Percentiles rank a stretch among this genome's conserved stretches.
Conservation (phyloP, 2,329 filamentous ascomycete genomes). For the Pseudopithomyces maydicus region DNA sequence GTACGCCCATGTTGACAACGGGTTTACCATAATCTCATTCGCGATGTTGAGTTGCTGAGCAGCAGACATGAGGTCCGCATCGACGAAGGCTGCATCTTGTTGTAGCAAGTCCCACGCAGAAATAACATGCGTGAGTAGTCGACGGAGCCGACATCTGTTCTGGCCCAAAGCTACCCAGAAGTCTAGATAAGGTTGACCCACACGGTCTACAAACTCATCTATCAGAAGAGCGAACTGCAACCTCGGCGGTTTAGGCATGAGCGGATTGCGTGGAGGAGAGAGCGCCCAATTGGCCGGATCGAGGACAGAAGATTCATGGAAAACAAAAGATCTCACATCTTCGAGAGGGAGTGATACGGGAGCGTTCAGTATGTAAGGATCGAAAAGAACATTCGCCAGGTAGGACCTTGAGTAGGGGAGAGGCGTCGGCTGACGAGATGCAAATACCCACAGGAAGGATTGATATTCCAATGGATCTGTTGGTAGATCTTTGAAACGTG, state of each 20-base stretch:
- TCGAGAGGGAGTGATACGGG: slow-evolving; percentile 78
- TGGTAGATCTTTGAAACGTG: slow-evolving; percentile 33
- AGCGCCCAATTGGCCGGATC: slow-evolving; percentile 76
- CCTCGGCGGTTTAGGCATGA: slow-evolving; percentile 70
- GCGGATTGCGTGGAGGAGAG: slow-evolving; percentile 56
- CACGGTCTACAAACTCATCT: slow-evolving; percentile 67
- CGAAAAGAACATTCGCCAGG: slow-evolving; percentile 76
- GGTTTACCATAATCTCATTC: slow-evolving; percentile 65
- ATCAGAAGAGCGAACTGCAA: slow-evolving; percentile 71
- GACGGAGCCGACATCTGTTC: slow-evolving; percentile 86
- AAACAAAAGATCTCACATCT: slow-evolving; percentile 77
- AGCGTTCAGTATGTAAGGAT: slow-evolving; percentile 66
- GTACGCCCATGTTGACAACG: slow-evolving; percentile 87
- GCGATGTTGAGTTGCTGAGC: slow-evolving; percentile 38
- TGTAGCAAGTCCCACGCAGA: slow-evolving; percentile 85
- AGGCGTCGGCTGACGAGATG: slow-evolving; percentile 80
- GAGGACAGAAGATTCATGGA: slow-evolving; percentile 73
- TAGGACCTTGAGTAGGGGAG: slow-evolving; percentile 82
- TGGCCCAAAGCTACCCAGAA: slow-evolving; percentile 84
- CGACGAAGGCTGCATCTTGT: slow-evolving; percentile 63
- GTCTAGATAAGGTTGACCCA: slow-evolving; percentile 75
- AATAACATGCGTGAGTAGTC: slow-evolving; percentile 84
- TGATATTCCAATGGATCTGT: slow-evolving; percentile 42
- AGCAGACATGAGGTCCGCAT: slow-evolving; percentile 48
- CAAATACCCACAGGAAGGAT: slow-evolving; percentile 76